Base-by-base conservation (phyloP, 2,329 filamentous ascomycete species). In the Tympanopsis confertula region DNA sequence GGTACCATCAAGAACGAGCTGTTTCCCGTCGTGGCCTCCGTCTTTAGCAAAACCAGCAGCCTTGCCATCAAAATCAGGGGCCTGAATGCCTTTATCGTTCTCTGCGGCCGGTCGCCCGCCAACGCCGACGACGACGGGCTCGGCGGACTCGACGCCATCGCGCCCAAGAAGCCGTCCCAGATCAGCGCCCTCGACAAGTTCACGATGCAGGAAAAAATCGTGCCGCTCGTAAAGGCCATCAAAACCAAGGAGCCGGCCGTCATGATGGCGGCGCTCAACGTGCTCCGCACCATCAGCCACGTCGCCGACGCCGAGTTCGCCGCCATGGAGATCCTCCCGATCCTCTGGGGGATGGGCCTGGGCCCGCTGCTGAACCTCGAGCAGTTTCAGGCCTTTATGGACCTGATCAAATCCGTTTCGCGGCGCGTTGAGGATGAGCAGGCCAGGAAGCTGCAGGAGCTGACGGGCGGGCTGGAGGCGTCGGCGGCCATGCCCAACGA, bases 241-340 rank as follows among this genome's bases (percentile, higher is more conserved):
- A 96, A 94, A 60, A 98, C 91, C 0, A 96, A 94, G 54, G 91
- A 98, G 56, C 91, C 91, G 0, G 88, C 87, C 5, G 91, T 98
- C 10, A 96, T 95, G 85, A 83, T 96, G 68, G 88, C 89, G 4
- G 82, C 86, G 1, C 66, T 96, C 20, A 81, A 80, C 39, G 86
- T 95, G 1, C 77, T 96, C 45, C 76, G 74, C 36, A 82, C 94
- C 35, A 81, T 98, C 19, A 87, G 87, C 5, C 74, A 75, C 36
- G 70, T 82, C 14, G 87, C 83, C 4, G 91, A 96, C 52, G 74
- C 81, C 2, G 91, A 95, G 32, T 96, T 94, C 52, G 74, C 95
- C 15, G 91, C 91, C 10, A 78, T 91, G 63, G 89, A 96, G 39
- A 78, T 94, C 13, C 64, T 98, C 10, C 91, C 91, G 0, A 74